Conservation (phyloP, 345 rosid species). For the Capsella bursapastoris region DNA sequence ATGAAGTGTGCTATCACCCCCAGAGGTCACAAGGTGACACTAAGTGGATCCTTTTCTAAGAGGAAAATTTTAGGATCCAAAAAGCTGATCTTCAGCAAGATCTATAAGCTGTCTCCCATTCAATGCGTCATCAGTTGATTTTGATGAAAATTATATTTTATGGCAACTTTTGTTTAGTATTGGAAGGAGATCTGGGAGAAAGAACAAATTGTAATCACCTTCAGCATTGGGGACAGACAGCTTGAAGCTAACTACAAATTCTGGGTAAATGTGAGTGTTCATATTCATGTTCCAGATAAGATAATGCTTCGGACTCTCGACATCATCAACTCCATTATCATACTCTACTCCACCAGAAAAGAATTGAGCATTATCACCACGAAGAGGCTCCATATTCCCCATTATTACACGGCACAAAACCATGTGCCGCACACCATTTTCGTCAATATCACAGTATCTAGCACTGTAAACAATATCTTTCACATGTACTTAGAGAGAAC, state of each 20-base stretch:
- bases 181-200: conserved; percentile 9
- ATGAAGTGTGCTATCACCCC: conserved; percentile 17
- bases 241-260: conserved; percentile 91
- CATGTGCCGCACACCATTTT: conserved; percentile 70
- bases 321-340: conserved; percentile 87
- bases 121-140: conserved; percentile 49
- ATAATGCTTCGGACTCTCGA: conserved; percentile 64
- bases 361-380: conserved; percentile 58
- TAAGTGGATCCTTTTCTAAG: conserved; percentile 22
- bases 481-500: conserved; percentile 34
- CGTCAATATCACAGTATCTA: conserved; percentile 80
- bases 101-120: conserved; percentile 39
- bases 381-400: conserved; percentile 81
- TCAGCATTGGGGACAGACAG: conserved; percentile 50
- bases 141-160: background rate
- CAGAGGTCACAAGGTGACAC: conserved; percentile 34
- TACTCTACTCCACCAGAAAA: conserved; percentile 53
- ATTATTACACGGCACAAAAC: conserved; percentile 80
- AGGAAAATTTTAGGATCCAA: conserved; percentile 23
- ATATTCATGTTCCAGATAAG: conserved; percentile 84
- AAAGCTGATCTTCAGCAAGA: conserved; percentile 28
- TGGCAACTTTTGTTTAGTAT: conserved; percentile 11
- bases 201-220: conserved; percentile 37
- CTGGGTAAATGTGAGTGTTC: conserved; percentile 82
- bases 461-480: conserved; percentile 62